Evolutionary conservation across 495 filamentous ascomycete genomes (phyloP).

Genomic region (Parachaetomium inaequale): DNA sequence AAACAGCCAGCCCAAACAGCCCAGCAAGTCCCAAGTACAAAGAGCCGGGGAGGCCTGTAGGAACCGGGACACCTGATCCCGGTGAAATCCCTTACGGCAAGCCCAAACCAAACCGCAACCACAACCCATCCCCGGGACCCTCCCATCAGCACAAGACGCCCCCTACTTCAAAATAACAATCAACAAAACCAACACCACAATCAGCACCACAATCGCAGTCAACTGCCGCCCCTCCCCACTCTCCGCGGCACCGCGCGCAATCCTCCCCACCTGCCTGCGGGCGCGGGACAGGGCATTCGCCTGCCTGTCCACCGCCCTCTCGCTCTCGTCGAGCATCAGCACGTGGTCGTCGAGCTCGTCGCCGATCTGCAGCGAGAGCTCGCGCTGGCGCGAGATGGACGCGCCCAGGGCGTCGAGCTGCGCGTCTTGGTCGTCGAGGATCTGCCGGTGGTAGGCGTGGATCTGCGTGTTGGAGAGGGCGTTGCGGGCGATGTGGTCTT

Average conservation of each 20-base stretch:
- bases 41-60: too few species aligned
- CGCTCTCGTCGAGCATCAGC: constrained; percentile 81
- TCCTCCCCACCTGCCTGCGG: constrained; percentile 60
- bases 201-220: constrained; percentile 70
- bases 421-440: constrained; percentile 83
- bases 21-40: too few species aligned
- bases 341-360: constrained; percentile 93
- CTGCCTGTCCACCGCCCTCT: constrained; percentile 78
- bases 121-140: neutral
- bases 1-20: neutral
- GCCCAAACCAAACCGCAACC: neutral
- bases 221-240: constrained; percentile 79
- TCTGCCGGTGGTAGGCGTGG: constrained; percentile 73
- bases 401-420: constrained; percentile 83
- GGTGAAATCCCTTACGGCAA: too few species aligned
- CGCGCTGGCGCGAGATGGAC: constrained; percentile 85
- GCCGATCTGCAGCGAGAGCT: constrained; percentile 92
- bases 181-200: constrained; percentile 71
- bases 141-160: neutral
- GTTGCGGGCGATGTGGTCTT: constrained; percentile 34
- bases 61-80: too few species aligned
- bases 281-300: constrained; percentile 69
- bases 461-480: constrained; percentile 76
- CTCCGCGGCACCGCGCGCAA: constrained; percentile 71
- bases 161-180: constrained; percentile 72